Evolutionary conservation across 2,329 filamentous ascomycete species (phyloP).

Genomic region (Torrubiella hemipterigena): DNA sequence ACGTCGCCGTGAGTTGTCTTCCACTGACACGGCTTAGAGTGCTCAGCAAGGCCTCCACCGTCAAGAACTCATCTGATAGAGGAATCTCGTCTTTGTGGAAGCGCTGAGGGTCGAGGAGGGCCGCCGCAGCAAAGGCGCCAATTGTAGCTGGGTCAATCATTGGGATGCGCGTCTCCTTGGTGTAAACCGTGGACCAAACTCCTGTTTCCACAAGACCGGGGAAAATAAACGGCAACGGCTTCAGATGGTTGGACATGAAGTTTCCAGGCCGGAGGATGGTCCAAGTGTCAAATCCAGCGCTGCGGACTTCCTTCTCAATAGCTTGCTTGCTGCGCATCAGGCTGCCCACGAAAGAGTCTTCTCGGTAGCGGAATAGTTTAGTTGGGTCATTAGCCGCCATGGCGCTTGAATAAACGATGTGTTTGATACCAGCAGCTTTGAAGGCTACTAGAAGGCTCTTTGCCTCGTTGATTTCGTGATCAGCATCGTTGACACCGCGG

Average conservation of each 20-base stretch:
- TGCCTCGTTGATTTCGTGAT: conserved; percentile 17
- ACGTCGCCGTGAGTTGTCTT: conserved; percentile 21
- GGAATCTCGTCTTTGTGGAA: conserved; percentile 28
- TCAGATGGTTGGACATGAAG: conserved; percentile 39
- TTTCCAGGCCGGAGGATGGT: conserved; percentile 36
- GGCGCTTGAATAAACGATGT: conserved; percentile 23
- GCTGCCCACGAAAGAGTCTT: conserved; percentile 14
- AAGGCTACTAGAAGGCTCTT: conserved; percentile 22
- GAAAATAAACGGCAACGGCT: conserved; percentile 27
- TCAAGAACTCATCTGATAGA: conserved; percentile 27
- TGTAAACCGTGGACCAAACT: conserved; percentile 22
- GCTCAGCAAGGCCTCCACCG: conserved; percentile 20
- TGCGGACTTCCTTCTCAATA: conserved; percentile 26
- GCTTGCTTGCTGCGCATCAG: conserved; percentile 25
- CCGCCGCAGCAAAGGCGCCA: conserved; percentile 29
- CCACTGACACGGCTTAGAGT: conserved; percentile 21
- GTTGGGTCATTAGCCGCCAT: conserved; percentile 18
- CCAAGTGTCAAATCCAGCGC: conserved; percentile 26
- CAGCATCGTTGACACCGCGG: background rate
- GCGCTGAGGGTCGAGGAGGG: conserved; percentile 25
- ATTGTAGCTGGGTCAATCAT: conserved; percentile 35
- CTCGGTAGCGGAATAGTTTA: conserved; percentile 14
- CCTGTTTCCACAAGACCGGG: conserved; percentile 24
- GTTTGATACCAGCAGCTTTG: conserved; percentile 21
- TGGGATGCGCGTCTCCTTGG: conserved; percentile 22